Base-by-base conservation (phyloP, 2,329 filamentous ascomycete genomes). In the Fusarium sp. region DNA sequence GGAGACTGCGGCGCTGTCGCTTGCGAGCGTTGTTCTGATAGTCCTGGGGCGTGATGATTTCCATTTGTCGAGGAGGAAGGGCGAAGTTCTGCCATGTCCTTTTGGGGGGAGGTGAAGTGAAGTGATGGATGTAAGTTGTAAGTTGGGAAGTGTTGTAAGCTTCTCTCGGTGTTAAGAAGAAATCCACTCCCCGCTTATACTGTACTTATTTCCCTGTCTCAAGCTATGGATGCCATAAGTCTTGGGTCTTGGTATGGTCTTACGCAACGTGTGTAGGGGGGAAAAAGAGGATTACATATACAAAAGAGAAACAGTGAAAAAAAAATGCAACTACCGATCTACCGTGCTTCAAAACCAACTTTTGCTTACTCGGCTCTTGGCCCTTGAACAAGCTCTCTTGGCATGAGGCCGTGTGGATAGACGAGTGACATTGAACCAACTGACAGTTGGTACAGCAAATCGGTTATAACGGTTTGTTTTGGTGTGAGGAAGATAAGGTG, bases 1-100 rank as follows among this genome's bases (percentile, higher is more conserved):
- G 71, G 14, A 71, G 67, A 44, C 73, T 77, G 48, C 77, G 76
- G 23, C 76, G 74, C 57, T 74, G 77, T 12, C 77, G 75, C 69
- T 79, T 78, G 50, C 73, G 73, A 48, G 73, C 62, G 59, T 72
- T 74, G 58, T 73, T 73, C 64, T 78, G 75, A 60, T 78, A 79
- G 61, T 79, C 76, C 64, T 75, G 73, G 44, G 77, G 77, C 46
- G 77, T 79, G 62, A 78, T 74, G 58, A 79, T 76, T 64, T 79
- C 77, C 78, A 78, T 78, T 73, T 65, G 65, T 35, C 49, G 49
- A 38, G 59, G 70, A 40, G 23, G 9, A 40, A 40, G 32, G 23
- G 33, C 12, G 48, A 38, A 52, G 48, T 52, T 38, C 42, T 42
- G 45, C 71, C 53, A 56, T 56, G 40, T 56, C 53, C 53, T 27